Evolutionary conservation across 2,329 filamentous ascomycete species (phyloP).

Genomic region (Cadophora sp.): DNA sequence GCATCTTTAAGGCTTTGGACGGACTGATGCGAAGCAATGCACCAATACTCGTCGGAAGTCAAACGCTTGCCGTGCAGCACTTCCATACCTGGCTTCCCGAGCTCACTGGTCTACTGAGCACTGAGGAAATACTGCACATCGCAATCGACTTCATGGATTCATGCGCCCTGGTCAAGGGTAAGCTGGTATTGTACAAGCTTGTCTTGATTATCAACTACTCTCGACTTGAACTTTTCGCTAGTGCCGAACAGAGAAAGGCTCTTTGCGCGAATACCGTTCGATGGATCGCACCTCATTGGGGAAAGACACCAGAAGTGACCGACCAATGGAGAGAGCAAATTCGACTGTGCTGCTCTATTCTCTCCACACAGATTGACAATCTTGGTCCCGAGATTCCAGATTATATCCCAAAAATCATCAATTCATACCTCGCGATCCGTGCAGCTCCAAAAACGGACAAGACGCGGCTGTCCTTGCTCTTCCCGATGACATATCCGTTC

Average conservation of each 20-base stretch:
- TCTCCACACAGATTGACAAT: conserved; percentile 83
- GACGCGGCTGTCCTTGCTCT: conserved; percentile 81
- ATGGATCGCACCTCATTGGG: conserved; percentile 96
- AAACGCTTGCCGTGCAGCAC: conserved; percentile 93
- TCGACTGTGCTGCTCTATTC: conserved; percentile 88
- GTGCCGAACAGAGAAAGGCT: conserved; percentile 75
- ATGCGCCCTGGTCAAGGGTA: conserved; percentile 85
- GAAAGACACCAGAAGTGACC: conserved; percentile 72
- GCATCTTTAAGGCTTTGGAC: conserved; percentile 90
- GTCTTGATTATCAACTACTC: conserved; percentile 93
- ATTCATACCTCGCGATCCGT: conserved; percentile 84
- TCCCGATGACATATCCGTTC: conserved; percentile 90
- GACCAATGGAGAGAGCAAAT: conserved; percentile 94
- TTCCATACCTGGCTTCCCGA: conserved; percentile 98
- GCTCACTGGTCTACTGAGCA: conserved; percentile 75
- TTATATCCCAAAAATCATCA: conserved; percentile 88
- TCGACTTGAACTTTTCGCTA: conserved; percentile 79
- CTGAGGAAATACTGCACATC: conserved; percentile 87
- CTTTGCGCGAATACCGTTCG: conserved; percentile 82
- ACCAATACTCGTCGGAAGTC: conserved; percentile 87
- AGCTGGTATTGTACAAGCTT: conserved; percentile 89
- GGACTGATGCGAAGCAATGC: conserved; percentile 87
- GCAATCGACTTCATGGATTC: conserved; percentile 95
- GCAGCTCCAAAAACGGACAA: conserved; percentile 59
- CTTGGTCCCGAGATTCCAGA: conserved; percentile 83